Evolutionary conservation across 2,329 filamentous ascomycete genomes (phyloP), one percentile per base, ranked within the genome.

Genomic region (Beauveria sp.): DNA sequence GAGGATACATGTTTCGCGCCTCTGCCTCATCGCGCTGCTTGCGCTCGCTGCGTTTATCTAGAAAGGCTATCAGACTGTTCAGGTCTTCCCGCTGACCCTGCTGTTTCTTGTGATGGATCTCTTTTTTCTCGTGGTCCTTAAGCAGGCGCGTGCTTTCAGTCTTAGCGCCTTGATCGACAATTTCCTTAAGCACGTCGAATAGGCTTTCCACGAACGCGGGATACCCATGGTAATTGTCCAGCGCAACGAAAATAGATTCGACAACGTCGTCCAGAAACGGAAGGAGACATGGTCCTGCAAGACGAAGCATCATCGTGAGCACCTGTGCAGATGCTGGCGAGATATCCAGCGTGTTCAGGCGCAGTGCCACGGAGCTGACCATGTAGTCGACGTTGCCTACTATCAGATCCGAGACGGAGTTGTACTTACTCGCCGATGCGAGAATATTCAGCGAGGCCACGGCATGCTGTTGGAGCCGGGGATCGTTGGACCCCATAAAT

Each of bases 201-300:
- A 99, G 78, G 51, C 87, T 83, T 70, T 96, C 91, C 1, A 96
- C 93, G 61, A 99, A 86, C 20, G 82, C 77, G 0, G 91, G 87
- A 71, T 99, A 98, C 1, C 95, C 95, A 68, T 99, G 95, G 68
- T 95, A 99, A 68, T 91, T 90, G 66, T 97, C 92, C n/a, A 99
- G 77, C 0, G 93, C 91, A 0, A 90, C 89, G 72, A 99, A 98
- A 45, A 99, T 91, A 0, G 91, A 93, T 5, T 87, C 89, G 3
- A 98, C 86, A 1, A 96, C 85, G 70, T 99, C 95, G 69, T 98
- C 93, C 1, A 99, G 78, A 70, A 93, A 97, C 0, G 93, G 92
- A 12, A 99, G 80, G 24, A 99, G 73, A 8, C 81, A 81, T 1
- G 92, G 86, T 0, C 95, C 95, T 20, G 92, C 91, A 16, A 99